Evolutionary conservation across 306 rosid genomes (phyloP), one percentile per base, ranked within the genome.

Genomic region (Gillenia trifoliata): DNA sequence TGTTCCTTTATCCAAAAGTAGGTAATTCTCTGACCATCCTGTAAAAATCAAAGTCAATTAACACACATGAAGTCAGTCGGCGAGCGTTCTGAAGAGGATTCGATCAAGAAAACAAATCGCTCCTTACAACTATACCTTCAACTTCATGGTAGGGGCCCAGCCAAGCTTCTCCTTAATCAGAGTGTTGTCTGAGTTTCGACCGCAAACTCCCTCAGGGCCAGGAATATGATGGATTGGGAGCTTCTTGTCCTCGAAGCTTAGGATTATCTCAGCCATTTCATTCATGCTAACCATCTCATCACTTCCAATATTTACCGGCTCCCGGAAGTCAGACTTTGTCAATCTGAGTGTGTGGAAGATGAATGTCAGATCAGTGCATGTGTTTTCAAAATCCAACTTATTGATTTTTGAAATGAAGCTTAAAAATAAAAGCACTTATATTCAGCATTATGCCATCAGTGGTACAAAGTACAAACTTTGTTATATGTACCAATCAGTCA

Each of bases 251-350:
- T 93, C 98, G 83, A 93, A 93, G 87, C 97, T 81, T 38, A 91
- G 94, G 69, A 93, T 90, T 72, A 91, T 93, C 82, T 91, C 43
- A 38, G 97, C 97, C 98, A 91, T 94, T 72, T 90, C 97, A 78
- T 94, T 91, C 98, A 94, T 91, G 95, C 98, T 91, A 6, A 94
- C 98, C 98, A 94, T 94, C 86, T 94, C 98, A 41, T 94, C 97
- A 41, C 98, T 94, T 83, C 98, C 98, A 78, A 91, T 90, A 75
- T 91, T 94, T 70, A 94, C 96, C 5, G 98, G 97, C 83, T 94
- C 97, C 1, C 89, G 86, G 82, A 94, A 94, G 80, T 94, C 97
- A 1, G 98, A 94, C 76, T 94, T 94, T 1, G 97, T 94, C 93
- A 94, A 88, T 72, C 98, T 94, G 59, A 74, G 67, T 64, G 38